Percentiles rank a stretch among this genome's conserved stretches.
Conservation (phyloP, 331 rosid genomes). For the Acacia pycnantha region DNA sequence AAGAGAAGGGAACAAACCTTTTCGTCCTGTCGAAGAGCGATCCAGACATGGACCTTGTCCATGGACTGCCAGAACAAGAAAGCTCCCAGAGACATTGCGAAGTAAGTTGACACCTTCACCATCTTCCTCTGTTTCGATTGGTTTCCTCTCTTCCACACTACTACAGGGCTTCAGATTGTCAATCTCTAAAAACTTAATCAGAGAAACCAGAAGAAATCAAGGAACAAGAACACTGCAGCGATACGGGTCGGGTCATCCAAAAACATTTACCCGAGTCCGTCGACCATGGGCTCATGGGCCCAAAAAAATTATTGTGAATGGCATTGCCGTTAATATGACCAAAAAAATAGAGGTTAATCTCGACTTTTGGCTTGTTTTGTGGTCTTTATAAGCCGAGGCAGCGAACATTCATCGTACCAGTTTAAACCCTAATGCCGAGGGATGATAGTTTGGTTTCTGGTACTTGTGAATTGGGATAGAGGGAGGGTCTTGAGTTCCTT, state of each 20-base stretch:
- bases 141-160: background rate
- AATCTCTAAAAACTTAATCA: background rate
- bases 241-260: background rate
- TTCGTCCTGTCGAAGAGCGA: conserved; percentile 98
- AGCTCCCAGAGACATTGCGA: conserved; percentile 87
- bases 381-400: background rate
- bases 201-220: background rate
- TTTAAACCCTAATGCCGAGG: background rate
- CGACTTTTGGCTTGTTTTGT: no score
- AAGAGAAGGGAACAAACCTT: conserved; percentile 47
- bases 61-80: conserved; percentile 91
- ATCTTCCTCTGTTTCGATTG: conserved; percentile 36
- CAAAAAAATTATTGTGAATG: background rate
- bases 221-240: background rate
- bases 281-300: background rate
- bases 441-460: background rate
- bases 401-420: accelerated
- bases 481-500: background rate
- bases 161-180: background rate
- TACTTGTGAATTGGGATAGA: background rate
- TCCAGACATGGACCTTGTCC: conserved; percentile 95
- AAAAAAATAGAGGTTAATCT: background rate
- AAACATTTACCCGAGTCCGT: background rate
- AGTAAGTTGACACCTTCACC: conserved; percentile 82
- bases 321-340: background rate